phyloP scores from a whole-genome alignment of 805 yeast genomes.

The Candida stauntonica region DNA sequence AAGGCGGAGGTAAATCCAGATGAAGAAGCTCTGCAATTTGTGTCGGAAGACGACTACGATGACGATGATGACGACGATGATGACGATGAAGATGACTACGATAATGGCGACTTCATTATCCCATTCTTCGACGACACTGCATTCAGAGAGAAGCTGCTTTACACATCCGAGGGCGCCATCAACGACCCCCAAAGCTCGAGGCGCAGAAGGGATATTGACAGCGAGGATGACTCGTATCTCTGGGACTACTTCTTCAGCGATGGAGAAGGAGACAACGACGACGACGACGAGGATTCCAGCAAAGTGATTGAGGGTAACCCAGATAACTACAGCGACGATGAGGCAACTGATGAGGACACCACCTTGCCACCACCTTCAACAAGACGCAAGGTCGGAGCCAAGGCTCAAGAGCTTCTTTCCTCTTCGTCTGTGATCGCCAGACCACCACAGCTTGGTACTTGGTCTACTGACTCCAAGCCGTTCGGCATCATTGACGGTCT shows the following conservation, averaged over 20 bases:
- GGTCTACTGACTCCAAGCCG: conserved; percentile 82
- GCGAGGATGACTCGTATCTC: conserved; percentile 60
- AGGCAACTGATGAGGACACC: conserved; percentile 92
- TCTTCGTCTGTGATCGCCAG: conserved; percentile 79
- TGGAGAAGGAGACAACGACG: conserved; percentile 29
- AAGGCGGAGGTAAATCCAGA: conserved; percentile 36
- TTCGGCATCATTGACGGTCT: conserved; percentile 94
- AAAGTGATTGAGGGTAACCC: conserved; percentile 6
- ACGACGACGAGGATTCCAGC: conserved; percentile 8
- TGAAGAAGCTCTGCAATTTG: conserved; percentile 33
- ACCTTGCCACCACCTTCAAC: conserved; percentile 68
- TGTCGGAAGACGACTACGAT: conserved; percentile 30
- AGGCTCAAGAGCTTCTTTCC: conserved; percentile 89
- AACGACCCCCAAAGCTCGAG: conserved; percentile 1
- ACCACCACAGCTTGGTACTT: conserved; percentile 90
- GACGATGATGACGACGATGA: conserved; percentile 23
- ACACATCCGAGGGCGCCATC: conserved; percentile 15
- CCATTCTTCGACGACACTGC: conserved; percentile 39
- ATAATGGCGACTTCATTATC: conserved; percentile 42
- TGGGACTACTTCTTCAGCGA: conserved; percentile 70
- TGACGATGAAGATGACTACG: conserved; percentile 18
- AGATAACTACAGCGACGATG: conserved; percentile 53
- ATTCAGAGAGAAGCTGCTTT: conserved; percentile 18
- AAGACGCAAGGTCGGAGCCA: conserved; percentile 58
- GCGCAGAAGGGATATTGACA: conserved; percentile 12